Percentiles rank a stretch among this genome's conserved stretches.
Conservation (phyloP, 2,329 filamentous ascomycete genomes). For the Calonectria leucothoes region DNA sequence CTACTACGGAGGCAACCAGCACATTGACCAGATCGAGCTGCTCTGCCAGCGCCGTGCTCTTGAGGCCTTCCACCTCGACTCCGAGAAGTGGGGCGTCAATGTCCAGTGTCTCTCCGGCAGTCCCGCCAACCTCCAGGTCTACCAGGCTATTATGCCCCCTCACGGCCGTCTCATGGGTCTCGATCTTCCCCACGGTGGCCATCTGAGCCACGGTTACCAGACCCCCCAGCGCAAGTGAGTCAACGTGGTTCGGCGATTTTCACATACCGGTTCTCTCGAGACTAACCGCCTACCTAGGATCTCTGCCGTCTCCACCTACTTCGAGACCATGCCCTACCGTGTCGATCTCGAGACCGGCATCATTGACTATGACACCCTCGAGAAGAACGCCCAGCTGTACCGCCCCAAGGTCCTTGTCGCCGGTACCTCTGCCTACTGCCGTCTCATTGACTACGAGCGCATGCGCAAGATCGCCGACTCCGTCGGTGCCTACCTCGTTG, state of each 20-base stretch:
- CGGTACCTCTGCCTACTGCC: conserved; percentile 97
- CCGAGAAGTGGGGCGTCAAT: conserved; percentile 97
- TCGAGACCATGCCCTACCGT: conserved; percentile 97
- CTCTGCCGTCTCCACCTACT: conserved; percentile 98
- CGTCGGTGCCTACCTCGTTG: conserved; percentile 92
- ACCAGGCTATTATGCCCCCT: conserved; percentile 95
- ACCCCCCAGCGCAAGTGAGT: conserved; percentile 89
- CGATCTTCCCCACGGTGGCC: conserved; percentile 93
- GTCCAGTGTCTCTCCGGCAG: conserved; percentile 94
- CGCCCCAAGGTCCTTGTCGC: conserved; percentile 96
- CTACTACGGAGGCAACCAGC: conserved; percentile 99
- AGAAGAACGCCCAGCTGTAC: conserved; percentile 91
- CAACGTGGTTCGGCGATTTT: neutral
- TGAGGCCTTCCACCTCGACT: conserved; percentile 87
- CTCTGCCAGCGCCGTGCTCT: conserved; percentile 96
- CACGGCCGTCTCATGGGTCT: conserved; percentile 98
- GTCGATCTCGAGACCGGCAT: conserved; percentile 90
- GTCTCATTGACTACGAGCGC: conserved; percentile 94
- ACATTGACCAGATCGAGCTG: conserved; percentile 96
- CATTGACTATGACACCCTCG: conserved; percentile 95
- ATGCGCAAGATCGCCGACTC: conserved; percentile 97
- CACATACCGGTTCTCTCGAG: neutral
- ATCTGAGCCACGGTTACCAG: conserved; percentile 97
- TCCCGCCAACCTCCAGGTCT: conserved; percentile 97
- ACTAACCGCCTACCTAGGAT: conserved; percentile 66